A percentile compares a stretch with the other conserved stretches of the same genome.
These are phyloP conservation scores for Cephaloascus albidus DNA, from an alignment of 805 yeast genomes.

Conservation along the genomic window DNA sequence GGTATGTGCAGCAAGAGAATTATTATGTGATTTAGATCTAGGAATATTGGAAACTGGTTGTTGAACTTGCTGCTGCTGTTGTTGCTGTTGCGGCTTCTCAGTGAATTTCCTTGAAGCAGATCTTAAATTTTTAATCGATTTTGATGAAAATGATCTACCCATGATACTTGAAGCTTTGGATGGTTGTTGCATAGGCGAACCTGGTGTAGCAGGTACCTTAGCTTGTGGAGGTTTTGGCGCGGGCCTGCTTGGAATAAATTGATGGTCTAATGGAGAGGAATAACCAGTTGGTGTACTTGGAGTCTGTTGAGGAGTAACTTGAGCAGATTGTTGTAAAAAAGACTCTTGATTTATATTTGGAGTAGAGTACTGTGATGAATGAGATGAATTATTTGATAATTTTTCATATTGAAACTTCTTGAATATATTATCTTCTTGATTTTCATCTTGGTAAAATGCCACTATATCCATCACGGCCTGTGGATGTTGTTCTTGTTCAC, in stretches of 20 bases:
- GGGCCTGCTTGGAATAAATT: slow-evolving; percentile 57
- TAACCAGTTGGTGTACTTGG: background rate
- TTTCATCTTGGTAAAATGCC: slow-evolving; percentile 66
- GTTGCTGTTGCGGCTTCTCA: slow-evolving; percentile 8
- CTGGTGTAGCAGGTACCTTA: slow-evolving; percentile 2
- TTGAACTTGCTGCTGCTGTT: slow-evolving; percentile 4
- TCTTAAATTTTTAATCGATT: slow-evolving; percentile 22
- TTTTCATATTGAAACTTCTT: slow-evolving; percentile 19
- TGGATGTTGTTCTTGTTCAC: slow-evolving; percentile 86
- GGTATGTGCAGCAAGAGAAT: slow-evolving; percentile 21
- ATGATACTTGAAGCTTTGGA: slow-evolving; percentile 1
- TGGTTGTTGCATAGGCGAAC: slow-evolving; percentile 5
- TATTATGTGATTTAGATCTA: slow-evolving; percentile 30
- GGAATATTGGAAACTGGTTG: slow-evolving; percentile 14
- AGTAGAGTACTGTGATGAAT: slow-evolving; percentile 6
- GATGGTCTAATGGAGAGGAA: slow-evolving; percentile 15
- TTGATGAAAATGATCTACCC: slow-evolving; percentile 28
- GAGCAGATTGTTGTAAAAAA: background rate
- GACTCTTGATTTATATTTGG: slow-evolving; percentile 8
- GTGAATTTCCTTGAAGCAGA: slow-evolving; percentile 14
- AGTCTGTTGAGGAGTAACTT: background rate
- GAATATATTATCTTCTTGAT: slow-evolving; percentile 28
- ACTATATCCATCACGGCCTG: slow-evolving; percentile 91
- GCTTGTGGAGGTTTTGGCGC: slow-evolving; percentile 49
- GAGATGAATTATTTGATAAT: background rate